phyloP scores from a whole-genome alignment of 2,329 filamentous ascomycete species.

The Pseudogymnoascus sp. region DNA sequence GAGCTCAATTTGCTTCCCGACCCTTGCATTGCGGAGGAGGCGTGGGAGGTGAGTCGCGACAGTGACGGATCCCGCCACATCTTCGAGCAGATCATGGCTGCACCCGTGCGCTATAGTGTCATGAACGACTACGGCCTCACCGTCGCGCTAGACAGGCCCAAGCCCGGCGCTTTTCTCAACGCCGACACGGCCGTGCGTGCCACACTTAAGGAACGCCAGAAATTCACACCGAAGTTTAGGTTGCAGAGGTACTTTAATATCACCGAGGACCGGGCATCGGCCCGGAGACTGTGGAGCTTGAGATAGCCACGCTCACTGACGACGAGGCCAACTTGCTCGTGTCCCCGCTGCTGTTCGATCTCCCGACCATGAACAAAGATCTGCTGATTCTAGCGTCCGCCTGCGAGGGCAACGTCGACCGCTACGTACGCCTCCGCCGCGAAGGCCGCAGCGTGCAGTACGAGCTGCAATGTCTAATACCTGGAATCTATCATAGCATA shows the following conservation, averaged over 20 bases:
- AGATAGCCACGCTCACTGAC: background rate
- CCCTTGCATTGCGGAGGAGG: constrained; percentile 35
- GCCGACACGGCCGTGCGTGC: constrained; percentile 30
- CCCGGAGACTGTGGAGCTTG: constrained; percentile 15
- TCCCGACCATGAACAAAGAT: constrained; percentile 33
- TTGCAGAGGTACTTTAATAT: constrained; percentile 21
- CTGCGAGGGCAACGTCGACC: constrained; percentile 34
- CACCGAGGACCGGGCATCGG: constrained; percentile 25
- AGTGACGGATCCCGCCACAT: constrained; percentile 21
- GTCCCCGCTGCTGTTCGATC: constrained; percentile 29
- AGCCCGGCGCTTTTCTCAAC: constrained; percentile 24
- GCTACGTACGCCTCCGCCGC: constrained; percentile 30
- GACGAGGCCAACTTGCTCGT: constrained; percentile 21
- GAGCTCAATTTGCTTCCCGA: constrained; percentile 35
- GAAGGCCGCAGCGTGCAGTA: constrained; percentile 12
- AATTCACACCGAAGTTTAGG: background rate
- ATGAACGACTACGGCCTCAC: constrained; percentile 33
- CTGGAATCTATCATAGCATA: constrained; percentile 32
- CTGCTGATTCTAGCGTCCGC: constrained; percentile 33
- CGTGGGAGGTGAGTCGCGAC: constrained; percentile 24
- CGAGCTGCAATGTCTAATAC: constrained; percentile 27
- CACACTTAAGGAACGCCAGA: constrained; percentile 16
- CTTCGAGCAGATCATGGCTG: constrained; percentile 28
- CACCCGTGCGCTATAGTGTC: constrained; percentile 24
- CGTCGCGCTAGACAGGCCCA: constrained; percentile 15